Evolutionary conservation across 2,329 filamentous ascomycete genomes (phyloP).

Genomic region (Neoscytalidium dimidiatum): DNA sequence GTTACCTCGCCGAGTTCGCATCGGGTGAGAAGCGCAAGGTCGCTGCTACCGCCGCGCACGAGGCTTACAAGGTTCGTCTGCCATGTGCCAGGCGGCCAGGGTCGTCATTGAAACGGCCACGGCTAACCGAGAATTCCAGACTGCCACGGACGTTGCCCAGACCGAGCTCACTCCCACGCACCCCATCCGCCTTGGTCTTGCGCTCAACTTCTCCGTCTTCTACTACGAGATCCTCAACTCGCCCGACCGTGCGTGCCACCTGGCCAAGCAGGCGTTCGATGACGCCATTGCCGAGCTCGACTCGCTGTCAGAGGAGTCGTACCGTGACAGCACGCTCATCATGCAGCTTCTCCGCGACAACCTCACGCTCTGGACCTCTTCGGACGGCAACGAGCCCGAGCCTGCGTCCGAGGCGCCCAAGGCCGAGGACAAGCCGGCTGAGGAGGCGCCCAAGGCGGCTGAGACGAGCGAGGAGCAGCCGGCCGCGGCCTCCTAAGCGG

Average conservation of each 20-base stretch:
- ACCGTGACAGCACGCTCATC: slow-evolving; percentile 98
- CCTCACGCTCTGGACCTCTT: slow-evolving; percentile 99
- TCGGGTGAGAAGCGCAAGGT: slow-evolving; percentile 92
- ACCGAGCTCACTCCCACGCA: slow-evolving; percentile 89
- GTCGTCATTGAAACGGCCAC: slow-evolving; percentile 5
- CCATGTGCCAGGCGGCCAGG: background rate
- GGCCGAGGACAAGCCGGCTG: slow-evolving; percentile 41
- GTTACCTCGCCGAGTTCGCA: slow-evolving; percentile 96
- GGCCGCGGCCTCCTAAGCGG: slow-evolving; percentile 15
- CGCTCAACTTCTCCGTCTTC: slow-evolving; percentile 97
- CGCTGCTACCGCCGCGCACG: slow-evolving; percentile 89
- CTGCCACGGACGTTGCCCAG: slow-evolving; percentile 84
- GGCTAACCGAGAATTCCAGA: slow-evolving; percentile 7
- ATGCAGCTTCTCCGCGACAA: slow-evolving; percentile 99
- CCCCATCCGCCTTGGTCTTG: slow-evolving; percentile 88
- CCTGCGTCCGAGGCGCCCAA: slow-evolving; percentile 55
- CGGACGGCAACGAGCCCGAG: slow-evolving; percentile 76
- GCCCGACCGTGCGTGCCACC: slow-evolving; percentile 95
- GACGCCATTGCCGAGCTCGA: slow-evolving; percentile 99
- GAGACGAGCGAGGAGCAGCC: slow-evolving; percentile 32
- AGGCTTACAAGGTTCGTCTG: slow-evolving; percentile 78
- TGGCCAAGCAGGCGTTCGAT: slow-evolving; percentile 94
- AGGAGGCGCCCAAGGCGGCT: slow-evolving; percentile 53
- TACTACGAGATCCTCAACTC: slow-evolving; percentile 99
- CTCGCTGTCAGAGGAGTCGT: slow-evolving; percentile 96